These are phyloP conservation scores for Chalaropsis ovoidea DNA, from an alignment of 2,329 filamentous ascomycete genomes.

Conservation along the genomic window DNA sequence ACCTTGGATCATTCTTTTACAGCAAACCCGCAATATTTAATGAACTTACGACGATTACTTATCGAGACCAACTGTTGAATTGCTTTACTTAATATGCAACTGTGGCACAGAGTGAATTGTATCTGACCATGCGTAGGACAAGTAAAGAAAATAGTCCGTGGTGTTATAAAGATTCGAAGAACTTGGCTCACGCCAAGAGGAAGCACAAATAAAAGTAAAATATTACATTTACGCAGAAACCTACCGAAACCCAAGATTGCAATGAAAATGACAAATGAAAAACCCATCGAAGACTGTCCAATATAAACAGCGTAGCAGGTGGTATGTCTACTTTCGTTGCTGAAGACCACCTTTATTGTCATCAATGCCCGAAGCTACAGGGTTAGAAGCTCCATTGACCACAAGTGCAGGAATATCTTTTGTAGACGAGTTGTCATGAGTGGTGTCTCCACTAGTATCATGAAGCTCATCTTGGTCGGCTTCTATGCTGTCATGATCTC, in stretches of 20 bases:
- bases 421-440: conserved; percentile 4
- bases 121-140: no score
- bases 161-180: no score
- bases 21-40: neutral
- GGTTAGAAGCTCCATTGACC: neutral
- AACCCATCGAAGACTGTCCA: neutral
- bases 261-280: neutral
- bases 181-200: no score
- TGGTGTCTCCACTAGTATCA: neutral
- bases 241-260: neutral
- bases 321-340: conserved; percentile 15
- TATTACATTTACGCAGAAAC: neutral
- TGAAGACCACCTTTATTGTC: conserved; percentile 1
- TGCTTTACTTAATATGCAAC: neutral
- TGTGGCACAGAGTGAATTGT: neutral
- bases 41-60: conserved; percentile 8
- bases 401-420: conserved; percentile 10
- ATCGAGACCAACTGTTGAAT: neutral
- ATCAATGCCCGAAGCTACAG: conserved; percentile 19
- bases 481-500: neutral
- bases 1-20: no score
- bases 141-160: no score
- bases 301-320: neutral
- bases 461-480: neutral
- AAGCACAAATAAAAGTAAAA: neutral